These are phyloP conservation scores for Leucogyrophana mollusca DNA, from an alignment of 768 basidiomycete genomes.

Conservation along the genomic window DNA sequence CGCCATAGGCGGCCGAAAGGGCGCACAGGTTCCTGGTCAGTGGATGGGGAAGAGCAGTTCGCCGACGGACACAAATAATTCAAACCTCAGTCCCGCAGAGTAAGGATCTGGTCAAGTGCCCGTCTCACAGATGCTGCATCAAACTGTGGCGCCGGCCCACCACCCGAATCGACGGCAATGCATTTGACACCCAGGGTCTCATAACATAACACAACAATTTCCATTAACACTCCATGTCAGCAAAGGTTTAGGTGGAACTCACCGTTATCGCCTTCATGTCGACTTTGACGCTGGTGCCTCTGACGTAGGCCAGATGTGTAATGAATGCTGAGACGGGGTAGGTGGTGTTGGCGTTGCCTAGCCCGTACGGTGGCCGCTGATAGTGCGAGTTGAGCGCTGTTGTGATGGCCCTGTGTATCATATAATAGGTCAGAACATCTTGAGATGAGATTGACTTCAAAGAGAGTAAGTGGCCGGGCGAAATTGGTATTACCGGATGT, in stretches of 20 bases:
- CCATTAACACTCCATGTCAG: slow-evolving; percentile 2
- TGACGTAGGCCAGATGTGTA: slow-evolving; percentile 80
- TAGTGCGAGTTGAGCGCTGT: slow-evolving; percentile 67
- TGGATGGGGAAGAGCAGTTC: too few species aligned
- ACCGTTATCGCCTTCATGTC: slow-evolving; percentile 64
- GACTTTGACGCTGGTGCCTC: slow-evolving; percentile 59
- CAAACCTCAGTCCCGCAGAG: too few species aligned
- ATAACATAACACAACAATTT: slow-evolving; percentile 1
- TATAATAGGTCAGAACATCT: too few species aligned
- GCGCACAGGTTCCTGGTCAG: too few species aligned
- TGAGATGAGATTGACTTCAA: slow-evolving; percentile 10
- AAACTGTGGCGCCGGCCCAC: slow-evolving; percentile 33
- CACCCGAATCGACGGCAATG: slow-evolving; percentile 38
- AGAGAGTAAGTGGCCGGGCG: slow-evolving; percentile 2
- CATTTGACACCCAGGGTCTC: slow-evolving; percentile 64
- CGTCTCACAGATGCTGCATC: slow-evolving; percentile 43
- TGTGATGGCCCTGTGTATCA: slow-evolving; percentile 64
- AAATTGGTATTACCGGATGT: slow-evolving; percentile 57
- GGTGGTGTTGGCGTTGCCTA: slow-evolving; percentile 56
- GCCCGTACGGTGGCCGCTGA: slow-evolving; percentile 46
- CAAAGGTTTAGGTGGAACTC: slow-evolving; percentile 22
- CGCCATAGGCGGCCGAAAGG: too few species aligned
- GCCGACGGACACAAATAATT: too few species aligned
- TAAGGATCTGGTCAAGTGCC: slow-evolving; percentile 38
- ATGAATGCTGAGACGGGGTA: slow-evolving; percentile 81